A percentile compares a stretch with the other conserved stretches of the same genome.
Evolutionary conservation across 2,329 filamentous ascomycete genomes (phyloP).

Genomic region (Colletotrichum tabaci): DNA sequence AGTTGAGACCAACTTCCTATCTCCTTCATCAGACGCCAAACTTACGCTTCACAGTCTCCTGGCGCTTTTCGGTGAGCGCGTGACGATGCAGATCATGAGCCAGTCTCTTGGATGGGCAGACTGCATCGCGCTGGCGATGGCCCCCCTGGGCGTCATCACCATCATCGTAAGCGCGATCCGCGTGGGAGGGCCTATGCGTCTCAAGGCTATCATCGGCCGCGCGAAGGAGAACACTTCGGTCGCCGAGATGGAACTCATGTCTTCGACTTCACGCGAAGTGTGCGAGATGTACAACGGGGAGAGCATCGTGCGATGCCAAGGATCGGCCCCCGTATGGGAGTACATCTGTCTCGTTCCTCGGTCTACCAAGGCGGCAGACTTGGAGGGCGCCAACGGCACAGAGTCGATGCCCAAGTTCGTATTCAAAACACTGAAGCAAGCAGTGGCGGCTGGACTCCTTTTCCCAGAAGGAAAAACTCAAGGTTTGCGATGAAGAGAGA

Average conservation of each 20-base stretch:
- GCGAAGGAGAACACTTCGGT: conserved; percentile 52
- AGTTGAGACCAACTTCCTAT: too few species aligned
- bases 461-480: too few species aligned
- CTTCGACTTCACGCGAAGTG: conserved; percentile 56
- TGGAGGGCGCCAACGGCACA: neutral
- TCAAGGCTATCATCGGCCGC: conserved; percentile 57
- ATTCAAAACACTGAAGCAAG: neutral
- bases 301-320: conserved; percentile 3
- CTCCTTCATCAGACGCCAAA: too few species aligned
- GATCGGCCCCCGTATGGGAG: neutral
- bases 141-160: conserved; percentile 58
- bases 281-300: conserved; percentile 54
- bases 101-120: conserved; percentile 50
- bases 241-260: conserved; percentile 57
- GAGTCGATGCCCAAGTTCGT: neutral
- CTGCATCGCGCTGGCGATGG: conserved; percentile 53
- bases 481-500: too few species aligned
- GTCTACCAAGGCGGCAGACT: too few species aligned
- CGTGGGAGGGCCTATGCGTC: conserved; percentile 48
- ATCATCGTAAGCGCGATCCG: conserved; percentile 52
- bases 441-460: too few species aligned
- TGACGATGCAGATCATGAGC: conserved; percentile 57
- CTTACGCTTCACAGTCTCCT: conserved; percentile 44
- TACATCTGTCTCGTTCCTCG: conserved; percentile 8
- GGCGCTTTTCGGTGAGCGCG: conserved; percentile 55